These are phyloP conservation scores for Austroboletus novae-zelandiae DNA, from an alignment of 1,284 basidiomycete species.

Conservation along the genomic window DNA sequence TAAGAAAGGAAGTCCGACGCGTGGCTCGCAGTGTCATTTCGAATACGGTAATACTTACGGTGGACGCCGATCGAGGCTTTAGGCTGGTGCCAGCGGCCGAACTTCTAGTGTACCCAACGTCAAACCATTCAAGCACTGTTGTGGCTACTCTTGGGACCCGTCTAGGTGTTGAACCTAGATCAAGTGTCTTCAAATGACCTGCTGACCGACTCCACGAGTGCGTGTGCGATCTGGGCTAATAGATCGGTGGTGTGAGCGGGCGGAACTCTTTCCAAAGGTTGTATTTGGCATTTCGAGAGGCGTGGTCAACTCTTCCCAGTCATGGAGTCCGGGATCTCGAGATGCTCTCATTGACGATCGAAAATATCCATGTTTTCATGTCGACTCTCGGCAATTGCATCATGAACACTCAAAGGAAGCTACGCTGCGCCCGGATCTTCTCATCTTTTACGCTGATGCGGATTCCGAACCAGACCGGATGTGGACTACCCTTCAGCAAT, in stretches of 20 bases:
- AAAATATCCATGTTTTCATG: slow-evolving; percentile 15
- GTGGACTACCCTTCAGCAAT: slow-evolving; percentile 19
- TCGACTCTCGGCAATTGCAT: slow-evolving; percentile 8
- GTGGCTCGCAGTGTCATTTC: too few relatives aligned
- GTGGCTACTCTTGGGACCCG: not conserved
- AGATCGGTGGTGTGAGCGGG: not conserved
- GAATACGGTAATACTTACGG: too few relatives aligned
- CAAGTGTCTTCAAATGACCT: not conserved
- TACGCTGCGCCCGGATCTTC: slow-evolving; percentile 18
- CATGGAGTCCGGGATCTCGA: slow-evolving; percentile 1
- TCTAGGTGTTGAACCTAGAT: not conserved
- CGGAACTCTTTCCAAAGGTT: not conserved
- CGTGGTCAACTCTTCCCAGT: slow-evolving; percentile 1
- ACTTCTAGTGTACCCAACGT: too few relatives aligned
- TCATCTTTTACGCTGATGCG: slow-evolving; percentile 22
- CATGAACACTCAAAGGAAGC: slow-evolving; percentile 4
- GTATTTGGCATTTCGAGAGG: not conserved
- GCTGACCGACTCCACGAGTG: slow-evolving; percentile 19
- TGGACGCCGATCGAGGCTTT: too few relatives aligned
- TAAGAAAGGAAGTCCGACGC: too few relatives aligned
- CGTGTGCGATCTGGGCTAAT: slow-evolving; percentile 7
- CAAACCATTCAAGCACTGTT: too few relatives aligned
- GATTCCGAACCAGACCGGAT: slow-evolving; percentile 6
- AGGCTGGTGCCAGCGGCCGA: too few relatives aligned
- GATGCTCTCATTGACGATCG: slow-evolving; percentile 2